These are phyloP conservation scores for Vigna reflexopilosa DNA, from an alignment of 306 rosid species.

Conservation along the genomic window DNA sequence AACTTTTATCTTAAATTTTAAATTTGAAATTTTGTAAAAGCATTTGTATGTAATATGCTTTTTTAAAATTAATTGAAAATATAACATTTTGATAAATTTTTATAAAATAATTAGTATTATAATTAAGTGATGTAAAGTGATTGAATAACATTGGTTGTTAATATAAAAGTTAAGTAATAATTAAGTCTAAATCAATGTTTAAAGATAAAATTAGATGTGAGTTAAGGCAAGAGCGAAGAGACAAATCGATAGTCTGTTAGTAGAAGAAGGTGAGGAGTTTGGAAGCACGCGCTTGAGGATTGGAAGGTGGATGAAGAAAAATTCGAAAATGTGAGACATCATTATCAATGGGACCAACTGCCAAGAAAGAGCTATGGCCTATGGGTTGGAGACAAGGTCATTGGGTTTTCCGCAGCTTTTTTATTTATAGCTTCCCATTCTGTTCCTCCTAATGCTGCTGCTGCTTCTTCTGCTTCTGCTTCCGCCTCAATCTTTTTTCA, in stretches of 20 bases:
- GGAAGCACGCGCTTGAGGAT: slow-evolving; percentile 41
- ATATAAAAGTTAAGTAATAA: too few relatives aligned
- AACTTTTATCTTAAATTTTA: too few relatives aligned
- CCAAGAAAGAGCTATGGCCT: slow-evolving; percentile 45
- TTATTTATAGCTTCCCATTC: slow-evolving; percentile 32
- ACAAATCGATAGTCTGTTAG: neutral
- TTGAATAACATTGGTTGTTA: too few relatives aligned
- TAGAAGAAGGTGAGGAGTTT: neutral
- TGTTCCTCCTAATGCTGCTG: slow-evolving; percentile 38
- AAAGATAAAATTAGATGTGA: neutral
- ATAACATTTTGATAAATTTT: too few relatives aligned
- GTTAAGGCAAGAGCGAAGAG: neutral
- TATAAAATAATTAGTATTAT: too few relatives aligned
- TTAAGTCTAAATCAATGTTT: too few relatives aligned
- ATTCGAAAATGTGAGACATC: slow-evolving; percentile 33
- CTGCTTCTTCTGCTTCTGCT: too few relatives aligned
- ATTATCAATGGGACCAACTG: slow-evolving; percentile 58
- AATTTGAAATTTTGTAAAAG: too few relatives aligned
- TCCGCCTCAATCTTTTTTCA: neutral
- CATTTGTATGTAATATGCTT: too few relatives aligned
- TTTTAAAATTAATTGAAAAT: too few relatives aligned
- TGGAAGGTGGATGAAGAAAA: neutral
- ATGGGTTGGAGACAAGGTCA: slow-evolving; percentile 48
- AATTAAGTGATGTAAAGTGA: too few relatives aligned
- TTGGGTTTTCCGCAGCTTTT: slow-evolving; percentile 51